Conservation (phyloP, 805 yeast genomes). For the Citeromyces matritensis region DNA sequence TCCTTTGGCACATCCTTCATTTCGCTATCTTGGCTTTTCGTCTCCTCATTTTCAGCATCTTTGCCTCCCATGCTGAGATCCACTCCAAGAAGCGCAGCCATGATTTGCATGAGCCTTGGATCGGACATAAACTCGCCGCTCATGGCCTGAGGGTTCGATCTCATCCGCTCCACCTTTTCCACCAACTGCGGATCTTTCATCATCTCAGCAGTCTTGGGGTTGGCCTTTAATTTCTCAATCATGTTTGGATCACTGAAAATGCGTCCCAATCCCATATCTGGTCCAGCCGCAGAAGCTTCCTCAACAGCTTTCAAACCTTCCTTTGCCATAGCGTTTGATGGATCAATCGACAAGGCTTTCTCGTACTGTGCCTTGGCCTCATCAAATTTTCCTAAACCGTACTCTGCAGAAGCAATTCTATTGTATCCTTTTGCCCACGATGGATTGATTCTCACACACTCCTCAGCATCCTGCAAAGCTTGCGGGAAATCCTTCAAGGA, state of each 20-base stretch:
- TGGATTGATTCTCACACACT: conserved; percentile 68
- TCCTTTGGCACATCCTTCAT: conserved; percentile 18
- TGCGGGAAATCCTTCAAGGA: conserved; percentile 57
- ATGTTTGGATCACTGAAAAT: conserved; percentile 72
- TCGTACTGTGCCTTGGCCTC: conserved; percentile 60
- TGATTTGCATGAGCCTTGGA: conserved; percentile 76
- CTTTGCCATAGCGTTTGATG: conserved; percentile 73
- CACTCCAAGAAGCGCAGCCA: conserved; percentile 78
- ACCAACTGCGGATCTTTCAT: conserved; percentile 83
- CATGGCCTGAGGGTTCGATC: conserved; percentile 61
- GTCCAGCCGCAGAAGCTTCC: conserved; percentile 33
- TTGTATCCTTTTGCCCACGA: conserved; percentile 93
- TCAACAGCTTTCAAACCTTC: conserved; percentile 65
- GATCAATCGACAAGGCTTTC: conserved; percentile 71
- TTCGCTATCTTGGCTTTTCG: conserved; percentile 11
- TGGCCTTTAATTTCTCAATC: conserved; percentile 55
- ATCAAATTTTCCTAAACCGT: conserved; percentile 71
- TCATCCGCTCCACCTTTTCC: conserved; percentile 44
- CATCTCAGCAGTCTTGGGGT: conserved; percentile 79
- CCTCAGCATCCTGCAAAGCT: conserved; percentile 77
- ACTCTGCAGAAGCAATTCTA: conserved; percentile 86
- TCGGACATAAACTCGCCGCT: conserved; percentile 61
- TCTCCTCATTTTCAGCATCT: conserved; percentile 12
- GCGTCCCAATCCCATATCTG: conserved; percentile 64
- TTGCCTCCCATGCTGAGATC: conserved; percentile 37